Base-by-base conservation (phyloP, 768 basidiomycete species). In the Kwoniella botswanensis region DNA sequence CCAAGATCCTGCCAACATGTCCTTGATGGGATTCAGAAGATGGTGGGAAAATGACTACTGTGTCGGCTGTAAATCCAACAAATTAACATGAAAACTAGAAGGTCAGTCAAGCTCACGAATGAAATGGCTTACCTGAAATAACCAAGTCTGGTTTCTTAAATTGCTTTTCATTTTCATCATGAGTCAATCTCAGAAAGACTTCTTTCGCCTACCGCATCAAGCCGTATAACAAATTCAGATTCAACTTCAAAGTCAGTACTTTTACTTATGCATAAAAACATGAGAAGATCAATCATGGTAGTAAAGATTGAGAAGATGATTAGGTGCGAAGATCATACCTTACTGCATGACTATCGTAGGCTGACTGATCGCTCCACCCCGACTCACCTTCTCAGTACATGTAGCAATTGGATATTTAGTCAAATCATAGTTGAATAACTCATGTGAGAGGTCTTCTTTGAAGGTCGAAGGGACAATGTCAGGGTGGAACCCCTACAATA, bases 1-100 rank as follows among this genome's bases (percentile, higher is more conserved):
- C 97, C 1, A 98, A 85, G 73, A 10, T 76, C 73, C 22, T 70
- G 71, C 61, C 89, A 85, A 12, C 26, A 26, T 26, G 26, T 26
- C 26, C 26, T 26, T 26, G 26, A 26, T 26, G 26, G 26, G 26
- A 26, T 26, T 26, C 26, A 26, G 4, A 26, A 26, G 26, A 26
- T 26, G 88, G 87, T 61, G 88, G 89, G 11, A 89, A 87, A 52
- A 99, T 85, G n/a, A 98, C 94, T 15, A 99, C 90, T 0, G 97
- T 98, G 82, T 99, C 97, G 73, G 96, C 96, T 94, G 81, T 54
- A 13, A 3, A 29, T n/a, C 2, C 3, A 46, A 41, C 3, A 46
- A 41, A 11, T 61, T 15, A 15, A 41, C 10, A 57, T 22, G 57
- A 22, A 43, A 26, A 26, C 26, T 26, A 26, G 26, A 26, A 26